phyloP scores from a whole-genome alignment of 108 stramenopile species.

The Skeletonema marinoi region DNA sequence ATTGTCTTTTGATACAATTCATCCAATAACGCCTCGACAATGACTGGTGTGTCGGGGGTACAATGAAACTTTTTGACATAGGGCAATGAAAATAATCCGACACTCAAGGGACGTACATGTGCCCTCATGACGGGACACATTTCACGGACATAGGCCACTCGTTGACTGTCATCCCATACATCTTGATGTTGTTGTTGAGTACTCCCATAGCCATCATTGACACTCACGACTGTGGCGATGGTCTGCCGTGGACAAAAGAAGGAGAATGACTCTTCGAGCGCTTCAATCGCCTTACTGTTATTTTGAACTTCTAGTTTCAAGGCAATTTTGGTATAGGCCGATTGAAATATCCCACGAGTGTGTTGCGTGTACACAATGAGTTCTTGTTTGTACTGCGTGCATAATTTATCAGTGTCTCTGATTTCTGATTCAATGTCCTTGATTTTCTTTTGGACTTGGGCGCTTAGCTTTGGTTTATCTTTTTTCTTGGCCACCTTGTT shows the following conservation, averaged over 20 bases:
- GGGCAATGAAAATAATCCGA: constrained; percentile 12
- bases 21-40: constrained; percentile 16
- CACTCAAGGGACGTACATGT: neutral
- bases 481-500: neutral
- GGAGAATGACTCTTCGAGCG: neutral
- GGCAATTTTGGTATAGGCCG: neutral
- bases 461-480: neutral
- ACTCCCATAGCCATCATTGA: neutral
- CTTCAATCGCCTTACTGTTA: neutral
- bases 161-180: constrained; percentile 7
- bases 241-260: neutral
- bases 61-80: constrained; percentile 27
- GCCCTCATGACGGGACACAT: constrained; percentile 28
- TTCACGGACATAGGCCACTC: constrained; percentile 25
- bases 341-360: neutral
- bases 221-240: neutral
- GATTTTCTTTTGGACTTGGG: neutral
- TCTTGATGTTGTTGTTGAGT: neutral
- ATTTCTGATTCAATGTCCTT: neutral
- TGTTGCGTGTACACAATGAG: neutral
- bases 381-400: neutral
- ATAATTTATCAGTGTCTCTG: neutral
- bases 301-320: neutral
- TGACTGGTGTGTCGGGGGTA: neutral
- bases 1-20: constrained; percentile 28